A percentile compares a stretch with the other conserved stretches of the same genome.
phyloP scores from a whole-genome alignment of 352 stramenopile species.

The Pythium myriotylum region DNA sequence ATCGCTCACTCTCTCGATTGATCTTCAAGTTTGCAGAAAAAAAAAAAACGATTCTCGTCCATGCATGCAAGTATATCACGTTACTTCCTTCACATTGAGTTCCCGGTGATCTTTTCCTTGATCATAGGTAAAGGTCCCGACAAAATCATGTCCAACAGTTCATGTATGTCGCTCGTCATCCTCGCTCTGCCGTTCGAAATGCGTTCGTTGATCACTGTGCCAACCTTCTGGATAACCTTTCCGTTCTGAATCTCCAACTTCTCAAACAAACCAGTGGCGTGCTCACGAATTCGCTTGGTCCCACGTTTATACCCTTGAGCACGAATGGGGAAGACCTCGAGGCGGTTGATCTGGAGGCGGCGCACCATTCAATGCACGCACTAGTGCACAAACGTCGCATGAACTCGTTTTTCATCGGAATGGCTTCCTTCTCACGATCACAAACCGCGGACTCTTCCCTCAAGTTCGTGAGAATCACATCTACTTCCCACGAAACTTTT shows the following conservation, averaged over 20 bases:
- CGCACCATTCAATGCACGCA: constrained; percentile 40
- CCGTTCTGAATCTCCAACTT: constrained; percentile 75
- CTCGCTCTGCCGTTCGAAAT: constrained; percentile 53
- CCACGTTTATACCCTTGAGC: constrained; percentile 55
- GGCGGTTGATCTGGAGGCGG: constrained; percentile 49
- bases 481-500: constrained; percentile 56
- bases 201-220: constrained; percentile 48
- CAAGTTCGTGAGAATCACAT: constrained; percentile 55
- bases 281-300: constrained; percentile 55
- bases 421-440: constrained; percentile 50
- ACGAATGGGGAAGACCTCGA: constrained; percentile 53
- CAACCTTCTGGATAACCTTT: constrained; percentile 66
- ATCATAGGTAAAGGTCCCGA: constrained; percentile 47
- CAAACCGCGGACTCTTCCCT: constrained; percentile 56
- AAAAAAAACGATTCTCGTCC: constrained; percentile 35
- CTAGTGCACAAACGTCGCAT: constrained; percentile 54
- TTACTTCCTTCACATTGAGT: constrained; percentile 33
- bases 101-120: constrained; percentile 50
- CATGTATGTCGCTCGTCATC: constrained; percentile 68
- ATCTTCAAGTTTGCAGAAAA: constrained; percentile 62
- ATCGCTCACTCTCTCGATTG: constrained; percentile 74
- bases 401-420: constrained; percentile 60
- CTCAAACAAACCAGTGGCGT: constrained; percentile 68
- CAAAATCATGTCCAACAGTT: constrained; percentile 65
- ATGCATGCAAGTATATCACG: constrained; percentile 29